Evolutionary conservation across 1,139 yeast genomes (phyloP).

Genomic region (Scheffersomyces titani): DNA sequence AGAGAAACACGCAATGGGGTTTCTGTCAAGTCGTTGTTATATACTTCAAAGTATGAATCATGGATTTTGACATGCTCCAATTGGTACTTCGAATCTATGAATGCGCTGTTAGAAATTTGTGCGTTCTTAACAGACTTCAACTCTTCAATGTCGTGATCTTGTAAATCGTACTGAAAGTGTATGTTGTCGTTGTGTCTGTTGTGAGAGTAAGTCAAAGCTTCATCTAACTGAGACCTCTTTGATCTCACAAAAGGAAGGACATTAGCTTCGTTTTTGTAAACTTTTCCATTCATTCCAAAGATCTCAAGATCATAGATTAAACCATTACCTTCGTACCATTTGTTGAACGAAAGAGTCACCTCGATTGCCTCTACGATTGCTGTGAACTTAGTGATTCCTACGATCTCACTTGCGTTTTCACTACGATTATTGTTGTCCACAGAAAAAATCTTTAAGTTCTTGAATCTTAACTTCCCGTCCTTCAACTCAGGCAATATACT

Average conservation of each 20-base stretch:
- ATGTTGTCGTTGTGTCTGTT: conserved; percentile 25
- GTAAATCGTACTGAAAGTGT: conserved; percentile 35
- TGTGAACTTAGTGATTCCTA: conserved; percentile 20
- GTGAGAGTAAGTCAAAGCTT: not conserved
- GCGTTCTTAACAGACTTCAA: conserved; percentile 7
- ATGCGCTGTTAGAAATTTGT: conserved; percentile 6
- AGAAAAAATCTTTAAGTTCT: conserved; percentile 45
- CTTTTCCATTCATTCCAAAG: conserved; percentile 59
- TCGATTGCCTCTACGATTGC: conserved; percentile 56
- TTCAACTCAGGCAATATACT: conserved; percentile 47
- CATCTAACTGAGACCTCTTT: not conserved
- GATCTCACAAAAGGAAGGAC: not conserved
- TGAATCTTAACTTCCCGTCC: conserved; percentile 63
- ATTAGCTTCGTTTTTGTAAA: conserved; percentile 21
- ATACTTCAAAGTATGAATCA: conserved; percentile 55
- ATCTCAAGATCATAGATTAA: conserved; percentile 62
- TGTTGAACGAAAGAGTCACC: conserved; percentile 59
- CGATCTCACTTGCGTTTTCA: conserved; percentile 10
- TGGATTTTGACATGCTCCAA: conserved; percentile 52
- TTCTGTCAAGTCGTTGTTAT: conserved; percentile 28
- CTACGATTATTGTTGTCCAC: conserved; percentile 7
- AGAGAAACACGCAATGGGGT: conserved; percentile 54
- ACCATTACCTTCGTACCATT: conserved; percentile 74
- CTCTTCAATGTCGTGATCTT: conserved; percentile 25
- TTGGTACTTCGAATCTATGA: conserved; percentile 44